phyloP scores from a whole-genome alignment of 2,329 filamentous ascomycete species.

The Chrysoporthe puriensis region DNA sequence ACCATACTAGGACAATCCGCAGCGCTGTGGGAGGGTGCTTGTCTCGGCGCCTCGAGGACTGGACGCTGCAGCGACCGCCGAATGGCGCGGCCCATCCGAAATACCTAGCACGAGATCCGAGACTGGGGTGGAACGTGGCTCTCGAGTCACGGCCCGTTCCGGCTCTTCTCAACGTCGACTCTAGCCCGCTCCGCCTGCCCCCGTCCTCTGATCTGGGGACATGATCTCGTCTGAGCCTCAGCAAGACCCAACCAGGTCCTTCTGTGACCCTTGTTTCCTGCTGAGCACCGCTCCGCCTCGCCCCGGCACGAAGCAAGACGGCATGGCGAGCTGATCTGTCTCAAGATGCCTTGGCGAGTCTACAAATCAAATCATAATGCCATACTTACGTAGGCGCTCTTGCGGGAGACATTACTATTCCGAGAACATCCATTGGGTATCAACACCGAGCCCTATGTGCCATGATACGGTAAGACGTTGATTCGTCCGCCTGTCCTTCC shows the following conservation, averaged over 20 bases:
- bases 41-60: too few relatives aligned
- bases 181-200: background rate
- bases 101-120: background rate
- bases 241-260: background rate
- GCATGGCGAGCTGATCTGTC: background rate
- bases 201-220: background rate
- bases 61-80: background rate
- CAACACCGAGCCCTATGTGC: conserved; percentile 9
- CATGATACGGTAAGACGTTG: background rate
- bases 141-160: conserved; percentile 8
- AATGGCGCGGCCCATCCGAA: background rate
- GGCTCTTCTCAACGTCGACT: background rate
- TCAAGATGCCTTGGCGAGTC: background rate
- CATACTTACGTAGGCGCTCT: background rate
- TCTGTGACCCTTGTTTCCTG: background rate
- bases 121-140: conserved; percentile 2
- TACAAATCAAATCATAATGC: background rate
- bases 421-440: conserved; percentile 14
- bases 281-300: too few relatives aligned
- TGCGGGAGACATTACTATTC: background rate
- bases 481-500: background rate
- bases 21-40: too few relatives aligned
- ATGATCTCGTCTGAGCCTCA: background rate
- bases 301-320: background rate
- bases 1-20: too few relatives aligned